phyloP scores from a whole-genome alignment of 1,284 basidiomycete genomes.

The Boletus sp. region DNA sequence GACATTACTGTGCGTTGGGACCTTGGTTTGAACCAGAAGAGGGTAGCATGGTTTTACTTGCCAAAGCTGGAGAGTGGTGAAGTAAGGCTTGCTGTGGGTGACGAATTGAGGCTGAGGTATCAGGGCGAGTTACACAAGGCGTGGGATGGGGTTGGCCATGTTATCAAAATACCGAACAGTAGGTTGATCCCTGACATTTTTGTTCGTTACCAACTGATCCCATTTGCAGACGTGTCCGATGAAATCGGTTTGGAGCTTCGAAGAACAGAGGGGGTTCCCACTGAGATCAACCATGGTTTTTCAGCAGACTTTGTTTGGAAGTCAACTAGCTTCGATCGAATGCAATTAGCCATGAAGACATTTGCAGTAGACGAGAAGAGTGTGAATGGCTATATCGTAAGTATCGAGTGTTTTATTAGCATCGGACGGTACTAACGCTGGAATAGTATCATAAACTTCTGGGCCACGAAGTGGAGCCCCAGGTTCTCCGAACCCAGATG shows the following conservation, averaged over 20 bases:
- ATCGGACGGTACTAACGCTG: slow-evolving; percentile 8
- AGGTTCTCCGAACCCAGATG: slow-evolving; percentile 89
- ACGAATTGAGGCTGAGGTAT: slow-evolving; percentile 91
- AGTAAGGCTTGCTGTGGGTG: slow-evolving; percentile 93
- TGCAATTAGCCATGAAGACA: slow-evolving; percentile 99
- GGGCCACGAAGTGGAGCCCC: slow-evolving; percentile 92
- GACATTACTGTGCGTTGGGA: slow-evolving; percentile 97
- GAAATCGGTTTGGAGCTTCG: slow-evolving; percentile 95
- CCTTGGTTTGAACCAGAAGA: slow-evolving; percentile 94
- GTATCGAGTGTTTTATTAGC: slow-evolving; percentile 3
- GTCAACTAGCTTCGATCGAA: slow-evolving; percentile 96
- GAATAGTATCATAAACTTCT: slow-evolving; percentile 93
- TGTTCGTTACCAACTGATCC: slow-evolving; percentile 17
- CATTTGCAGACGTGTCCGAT: slow-evolving; percentile 81
- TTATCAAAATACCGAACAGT: slow-evolving; percentile 99
- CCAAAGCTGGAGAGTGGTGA: slow-evolving; percentile 98
- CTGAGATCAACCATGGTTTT: slow-evolving; percentile 92
- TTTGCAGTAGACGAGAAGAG: slow-evolving; percentile 99
- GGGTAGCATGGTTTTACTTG: slow-evolving; percentile 93
- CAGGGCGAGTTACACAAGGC: slow-evolving; percentile 83
- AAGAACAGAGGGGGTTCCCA: slow-evolving; percentile 89
- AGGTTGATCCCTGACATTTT: slow-evolving; percentile 25
- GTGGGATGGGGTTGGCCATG: slow-evolving; percentile 98
- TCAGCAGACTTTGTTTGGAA: slow-evolving; percentile 99
- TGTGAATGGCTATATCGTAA: slow-evolving; percentile 94